Conservation (phyloP, 495 filamentous ascomycete genomes). For the Aspergillus haitiensis region DNA sequence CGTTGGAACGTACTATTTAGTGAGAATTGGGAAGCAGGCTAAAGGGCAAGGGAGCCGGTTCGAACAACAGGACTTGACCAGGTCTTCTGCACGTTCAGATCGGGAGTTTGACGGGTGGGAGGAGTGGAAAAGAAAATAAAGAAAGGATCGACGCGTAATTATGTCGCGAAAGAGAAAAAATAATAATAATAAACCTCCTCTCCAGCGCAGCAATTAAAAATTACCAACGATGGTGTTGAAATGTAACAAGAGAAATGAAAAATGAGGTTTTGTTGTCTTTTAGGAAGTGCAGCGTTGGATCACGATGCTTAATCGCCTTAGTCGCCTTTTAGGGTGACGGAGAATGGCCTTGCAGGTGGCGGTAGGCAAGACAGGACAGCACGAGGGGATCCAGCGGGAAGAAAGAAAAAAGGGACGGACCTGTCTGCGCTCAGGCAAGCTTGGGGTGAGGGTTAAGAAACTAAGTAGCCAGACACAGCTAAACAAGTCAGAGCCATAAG, state of each 20-base stretch:
- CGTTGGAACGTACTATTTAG: constrained; percentile 30
- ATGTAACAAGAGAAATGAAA: constrained; percentile 22
- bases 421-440: constrained; percentile 26
- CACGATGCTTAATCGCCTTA: constrained; percentile 52
- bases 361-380: constrained; percentile 37
- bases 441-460: constrained; percentile 29
- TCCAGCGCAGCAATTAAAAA: constrained; percentile 18
- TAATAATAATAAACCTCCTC: constrained; percentile 21
- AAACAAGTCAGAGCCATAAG: constrained; percentile 14
- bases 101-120: constrained; percentile 18
- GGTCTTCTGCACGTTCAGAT: constrained; percentile 14
- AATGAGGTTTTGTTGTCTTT: constrained; percentile 25
- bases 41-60: not conserved
- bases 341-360: constrained; percentile 52
- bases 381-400: constrained; percentile 36
- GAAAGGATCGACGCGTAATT: constrained; percentile 27
- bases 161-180: constrained; percentile 21
- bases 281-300: constrained; percentile 38
- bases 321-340: constrained; percentile 45
- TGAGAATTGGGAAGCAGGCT: constrained; percentile 13
- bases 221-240: constrained; percentile 21
- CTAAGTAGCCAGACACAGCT: constrained; percentile 25
- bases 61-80: constrained; percentile 7
- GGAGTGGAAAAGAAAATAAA: constrained; percentile 22
- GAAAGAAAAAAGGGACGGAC: constrained; percentile 26